A percentile compares a stretch with the other conserved stretches of the same genome.
phyloP scores from a whole-genome alignment of 2,329 filamentous ascomycete genomes.

The Botrytis tulipae region DNA sequence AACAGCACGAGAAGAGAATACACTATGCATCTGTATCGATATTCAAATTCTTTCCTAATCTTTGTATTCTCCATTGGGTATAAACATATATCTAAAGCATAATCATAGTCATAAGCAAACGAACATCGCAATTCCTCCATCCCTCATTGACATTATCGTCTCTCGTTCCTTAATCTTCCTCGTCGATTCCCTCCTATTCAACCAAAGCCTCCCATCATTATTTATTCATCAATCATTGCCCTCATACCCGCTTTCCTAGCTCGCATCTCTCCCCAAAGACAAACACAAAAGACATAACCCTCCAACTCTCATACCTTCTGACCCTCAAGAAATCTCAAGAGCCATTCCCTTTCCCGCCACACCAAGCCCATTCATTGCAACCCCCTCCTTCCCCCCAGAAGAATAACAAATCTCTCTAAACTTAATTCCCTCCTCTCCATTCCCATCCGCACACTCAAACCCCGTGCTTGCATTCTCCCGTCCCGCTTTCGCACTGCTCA shows the following conservation, averaged over 20 bases:
- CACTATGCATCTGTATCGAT: neutral
- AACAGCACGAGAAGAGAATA: no score
- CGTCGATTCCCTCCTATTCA: neutral
- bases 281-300: neutral
- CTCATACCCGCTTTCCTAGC: no score
- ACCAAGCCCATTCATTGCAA: neutral
- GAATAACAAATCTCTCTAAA: slow-evolving; percentile 19
- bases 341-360: neutral
- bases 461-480: neutral
- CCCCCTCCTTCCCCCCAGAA: neutral
- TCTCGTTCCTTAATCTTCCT: neutral
- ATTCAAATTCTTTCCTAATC: neutral
- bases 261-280: neutral
- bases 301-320: neutral
- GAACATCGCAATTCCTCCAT: neutral
- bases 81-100: slow-evolving; percentile 12
- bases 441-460: no score
- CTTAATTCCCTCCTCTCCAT: neutral
- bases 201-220: neutral
- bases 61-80: slow-evolving; percentile 12
- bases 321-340: slow-evolving; percentile 4
- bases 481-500: neutral
- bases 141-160: neutral
- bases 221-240: neutral
- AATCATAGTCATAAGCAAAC: neutral